Base-by-base conservation (phyloP, 331 rosid species). In the Quercus lobata region DNA sequence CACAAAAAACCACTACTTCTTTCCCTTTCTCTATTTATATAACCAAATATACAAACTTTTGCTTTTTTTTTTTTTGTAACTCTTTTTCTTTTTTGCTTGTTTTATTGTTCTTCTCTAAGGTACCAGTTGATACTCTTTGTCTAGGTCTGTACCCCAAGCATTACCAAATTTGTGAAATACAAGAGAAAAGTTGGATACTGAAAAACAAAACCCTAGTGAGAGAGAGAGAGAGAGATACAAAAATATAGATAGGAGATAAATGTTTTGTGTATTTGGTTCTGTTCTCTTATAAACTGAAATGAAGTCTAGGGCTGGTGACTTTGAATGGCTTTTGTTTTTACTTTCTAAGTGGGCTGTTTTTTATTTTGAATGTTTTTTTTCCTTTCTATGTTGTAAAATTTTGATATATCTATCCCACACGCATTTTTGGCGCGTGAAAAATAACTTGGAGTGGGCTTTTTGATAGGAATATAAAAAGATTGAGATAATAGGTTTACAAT, bases 141-240 rank as follows among this genome's bases (percentile, higher is more conserved):
- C 92, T 80, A 83, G 77, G 83, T 79, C 90, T 85, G 88, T 78
- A 75, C 86, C 83, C 83, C 81, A 76, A 87, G 78, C 82, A 57
- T 85, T 87, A 27, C 95, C 88, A 87, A 90, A 83, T 87, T 79
- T 77, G 89, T 93, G 97, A 85, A 89, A 88, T 80, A 66, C 84
- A 74, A 84, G 77, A 88, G 88, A 83, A 49, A 85, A 86, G 88
- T 83, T 87, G 32, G 85, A 82, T 66, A 54, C 88, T 82, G 80
- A 27, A 89, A 88, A 87, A 97, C 92, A 27, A 89, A 88, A 87
- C 98, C 92, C 93, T 87, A 89, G 81, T 71, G 61, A 83, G 83
- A 83, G 80, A 81, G 57, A 73, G 35, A 68, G 52, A 25, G 68
- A 78, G 57, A 76, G 76, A 76, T 54, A 80, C 32, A 81, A 25